A percentile compares a stretch with the other conserved stretches of the same genome.
These are phyloP conservation scores for Paraphoma sp. DNA, from an alignment of 2,329 filamentous ascomycete species.

Conservation along the genomic window DNA sequence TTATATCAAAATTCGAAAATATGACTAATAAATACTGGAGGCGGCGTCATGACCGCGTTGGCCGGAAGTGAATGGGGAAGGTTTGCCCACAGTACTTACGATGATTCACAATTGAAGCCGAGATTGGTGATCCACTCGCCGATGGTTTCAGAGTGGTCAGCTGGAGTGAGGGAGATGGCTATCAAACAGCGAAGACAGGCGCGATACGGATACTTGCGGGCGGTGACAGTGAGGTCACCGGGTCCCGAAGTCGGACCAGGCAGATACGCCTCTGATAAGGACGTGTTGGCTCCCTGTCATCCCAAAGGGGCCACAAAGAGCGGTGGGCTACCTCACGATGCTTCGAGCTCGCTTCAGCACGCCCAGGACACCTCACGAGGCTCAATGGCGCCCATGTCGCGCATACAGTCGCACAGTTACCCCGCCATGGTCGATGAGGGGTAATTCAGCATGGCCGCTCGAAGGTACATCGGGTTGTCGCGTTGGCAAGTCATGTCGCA, in stretches of 20 bases:
- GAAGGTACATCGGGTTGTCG: conserved; percentile 23
- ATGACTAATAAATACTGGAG: conserved; percentile 41
- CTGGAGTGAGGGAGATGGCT: background rate
- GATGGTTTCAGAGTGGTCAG: background rate
- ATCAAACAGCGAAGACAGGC: background rate
- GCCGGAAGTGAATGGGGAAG: conserved; percentile 17
- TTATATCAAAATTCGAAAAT: conserved; percentile 26
- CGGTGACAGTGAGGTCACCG: conserved; percentile 2
- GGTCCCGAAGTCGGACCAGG: conserved; percentile 39
- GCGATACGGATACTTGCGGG: conserved; percentile 2
- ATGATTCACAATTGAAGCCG: background rate
- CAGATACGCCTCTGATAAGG: conserved; percentile 41
- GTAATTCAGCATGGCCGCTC: conserved; percentile 7
- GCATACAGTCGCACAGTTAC: conserved; percentile 9
- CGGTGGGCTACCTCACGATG: conserved; percentile 20
- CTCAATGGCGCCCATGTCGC: background rate
- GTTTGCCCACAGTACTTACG: conserved; percentile 13
- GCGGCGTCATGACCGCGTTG: conserved; percentile 21
- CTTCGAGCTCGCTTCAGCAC: conserved; percentile 15
- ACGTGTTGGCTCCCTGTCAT: conserved; percentile 14
- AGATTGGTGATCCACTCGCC: background rate
- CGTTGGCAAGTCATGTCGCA: conserved; percentile 14
- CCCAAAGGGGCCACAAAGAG: conserved; percentile 10
- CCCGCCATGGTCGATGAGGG: conserved; percentile 30
- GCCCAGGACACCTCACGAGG: conserved; percentile 1